These are phyloP conservation scores for Sphaerulina vaccinii DNA, from an alignment of 2,329 filamentous ascomycete genomes.

Conservation along the genomic window DNA sequence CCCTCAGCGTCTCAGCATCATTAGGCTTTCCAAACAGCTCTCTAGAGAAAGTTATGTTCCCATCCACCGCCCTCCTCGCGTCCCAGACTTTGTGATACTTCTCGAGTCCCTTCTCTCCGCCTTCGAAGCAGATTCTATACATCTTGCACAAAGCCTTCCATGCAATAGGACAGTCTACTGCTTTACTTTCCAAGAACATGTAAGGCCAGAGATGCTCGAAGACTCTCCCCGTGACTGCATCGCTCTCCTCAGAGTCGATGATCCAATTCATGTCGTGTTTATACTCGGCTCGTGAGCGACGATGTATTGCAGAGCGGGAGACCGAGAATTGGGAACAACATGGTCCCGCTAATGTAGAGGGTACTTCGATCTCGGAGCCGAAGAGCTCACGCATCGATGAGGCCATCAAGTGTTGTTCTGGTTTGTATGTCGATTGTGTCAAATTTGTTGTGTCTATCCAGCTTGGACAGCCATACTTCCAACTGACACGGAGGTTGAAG, in stretches of 20 bases:
- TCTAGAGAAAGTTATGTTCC: conserved; percentile 18
- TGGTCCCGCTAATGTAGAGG: conserved; percentile 23
- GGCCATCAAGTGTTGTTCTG: conserved; percentile 24
- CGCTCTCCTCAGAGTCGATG: conserved; percentile 15
- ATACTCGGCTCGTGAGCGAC: conserved; percentile 19
- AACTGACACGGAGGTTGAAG: conserved; percentile 25
- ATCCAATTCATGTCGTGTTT: conserved; percentile 18
- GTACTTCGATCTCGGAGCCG: conserved; percentile 18
- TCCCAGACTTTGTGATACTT: conserved; percentile 26
- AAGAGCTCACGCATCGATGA: conserved; percentile 23
- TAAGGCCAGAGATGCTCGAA: conserved; percentile 29
- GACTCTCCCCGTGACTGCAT: conserved; percentile 21
- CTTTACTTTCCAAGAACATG: conserved; percentile 18
- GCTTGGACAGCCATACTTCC: conserved; percentile 25
- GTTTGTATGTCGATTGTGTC: conserved; percentile 13
- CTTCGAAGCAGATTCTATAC: conserved; percentile 24
- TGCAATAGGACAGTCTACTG: conserved; percentile 19
- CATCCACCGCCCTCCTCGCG: conserved; percentile 16
- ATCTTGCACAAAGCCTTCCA: conserved; percentile 20
- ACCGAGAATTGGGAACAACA: conserved; percentile 30
- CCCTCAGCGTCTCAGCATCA: conserved; percentile 7
- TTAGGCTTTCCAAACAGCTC: background rate
- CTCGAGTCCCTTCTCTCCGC: conserved; percentile 3
- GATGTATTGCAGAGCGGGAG: conserved; percentile 15
- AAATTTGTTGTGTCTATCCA: conserved; percentile 25